Percentiles rank a stretch among this genome's conserved stretches.
phyloP scores from a whole-genome alignment of 257 asterid genomes.

The Scutellaria minor region DNA sequence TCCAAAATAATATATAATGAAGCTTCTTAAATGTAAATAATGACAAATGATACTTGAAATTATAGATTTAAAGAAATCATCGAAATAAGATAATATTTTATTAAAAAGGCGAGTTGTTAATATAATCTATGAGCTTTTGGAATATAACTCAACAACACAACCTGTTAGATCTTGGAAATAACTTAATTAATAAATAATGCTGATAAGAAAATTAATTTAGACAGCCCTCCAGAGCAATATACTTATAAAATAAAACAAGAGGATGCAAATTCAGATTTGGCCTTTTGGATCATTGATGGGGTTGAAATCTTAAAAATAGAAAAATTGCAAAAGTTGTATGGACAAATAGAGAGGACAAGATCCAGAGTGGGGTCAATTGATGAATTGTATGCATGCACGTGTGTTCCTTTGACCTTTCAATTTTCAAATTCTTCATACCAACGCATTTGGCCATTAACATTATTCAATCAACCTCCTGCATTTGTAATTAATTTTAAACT shows the following conservation, averaged over 20 bases:
- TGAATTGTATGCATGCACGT: constrained; percentile 20
- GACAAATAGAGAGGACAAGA: constrained; percentile 21
- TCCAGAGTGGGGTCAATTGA: constrained; percentile 23
- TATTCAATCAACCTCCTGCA: constrained; percentile 9
- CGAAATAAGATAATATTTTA: no score
- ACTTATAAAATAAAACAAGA: not conserved
- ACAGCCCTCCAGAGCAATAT: constrained; percentile 6
- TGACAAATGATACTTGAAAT: no score
- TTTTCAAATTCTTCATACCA: constrained; percentile 18
- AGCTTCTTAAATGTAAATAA: no score
- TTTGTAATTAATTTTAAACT: not conserved
- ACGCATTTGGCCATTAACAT: not conserved
- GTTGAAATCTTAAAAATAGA: not conserved
- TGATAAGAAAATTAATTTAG: constrained; percentile 1
- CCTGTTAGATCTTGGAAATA: not conserved
- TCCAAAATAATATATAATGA: no score
- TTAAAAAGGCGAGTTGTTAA: no score
- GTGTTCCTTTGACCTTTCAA: constrained; percentile 36
- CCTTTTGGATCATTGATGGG: constrained; percentile 12
- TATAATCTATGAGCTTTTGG: no score
- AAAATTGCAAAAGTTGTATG: not conserved
- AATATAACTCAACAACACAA: not conserved
- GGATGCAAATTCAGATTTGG: not conserved
- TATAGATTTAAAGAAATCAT: no score
- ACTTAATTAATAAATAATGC: not conserved